Base-by-base conservation (phyloP, 345 rosid species). In the Hibiscus syriacus region DNA sequence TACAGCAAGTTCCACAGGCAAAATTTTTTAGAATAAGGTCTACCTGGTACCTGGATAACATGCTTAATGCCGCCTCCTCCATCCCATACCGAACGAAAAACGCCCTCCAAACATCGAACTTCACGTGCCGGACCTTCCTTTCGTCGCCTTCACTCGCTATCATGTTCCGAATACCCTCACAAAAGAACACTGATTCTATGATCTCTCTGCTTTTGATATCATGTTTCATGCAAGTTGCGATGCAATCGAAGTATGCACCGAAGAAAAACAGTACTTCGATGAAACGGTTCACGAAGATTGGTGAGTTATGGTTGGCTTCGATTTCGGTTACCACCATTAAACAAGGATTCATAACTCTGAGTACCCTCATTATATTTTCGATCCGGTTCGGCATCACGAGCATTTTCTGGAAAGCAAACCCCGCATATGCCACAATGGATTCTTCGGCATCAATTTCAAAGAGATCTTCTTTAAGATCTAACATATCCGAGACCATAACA, bases 301-400 rank as follows among this genome's bases (percentile, higher is more conserved):
- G 82, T 7, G 87, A 80, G 61, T 72, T 82, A 68, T 67, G 81
- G 67, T 79, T 83, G 10, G 76, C 79, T 49, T 83, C 90, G 0
- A 59, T 16, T 69, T 86, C 87, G 4, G 32, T 20, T 17, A 82
- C 65, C 64, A 77, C 88, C 82, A 80, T 77, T 30, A 80, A 12
- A 17, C 72, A 39, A 4, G 86, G 88, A 38, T 68, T 71, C 46
- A 79, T 64, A 30, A 63, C 72, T 36, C 67, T 70, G 46, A 83
- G 34, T 16, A 79, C 77, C 41, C 55, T 79, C 81, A 80, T 78
- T 34, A 80, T 7, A 1, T 70, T 68, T 32, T 83, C 80, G 10
- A 86, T 60, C 62, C 77, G 68, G 55, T 73, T 46, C 6, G 86
- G 80, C 36, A n/a, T 39, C 16, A 55, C 68, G 26, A 74, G 72